Evolutionary conservation across 768 basidiomycete genomes (phyloP).

Genomic region (Kwoniella heveanensis): DNA sequence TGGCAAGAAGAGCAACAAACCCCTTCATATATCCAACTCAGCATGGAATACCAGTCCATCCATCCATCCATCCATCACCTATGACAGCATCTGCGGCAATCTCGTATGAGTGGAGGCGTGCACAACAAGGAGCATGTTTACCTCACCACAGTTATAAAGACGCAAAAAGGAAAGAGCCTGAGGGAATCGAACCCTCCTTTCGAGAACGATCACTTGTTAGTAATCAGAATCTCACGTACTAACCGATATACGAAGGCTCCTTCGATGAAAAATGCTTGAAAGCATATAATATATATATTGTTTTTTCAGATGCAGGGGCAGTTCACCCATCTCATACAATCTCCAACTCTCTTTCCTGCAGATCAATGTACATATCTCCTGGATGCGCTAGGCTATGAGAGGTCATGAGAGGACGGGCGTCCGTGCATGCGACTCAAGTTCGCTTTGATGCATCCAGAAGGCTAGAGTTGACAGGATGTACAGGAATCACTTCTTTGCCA

Average conservation of each 20-base stretch:
- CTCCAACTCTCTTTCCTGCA: too few relatives aligned
- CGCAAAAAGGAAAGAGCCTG: slow-evolving; percentile 5
- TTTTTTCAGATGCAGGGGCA: too few relatives aligned
- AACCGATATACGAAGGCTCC: slow-evolving; percentile 19
- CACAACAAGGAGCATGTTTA: not conserved
- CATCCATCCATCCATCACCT: too few relatives aligned
- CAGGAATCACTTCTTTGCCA: too few relatives aligned
- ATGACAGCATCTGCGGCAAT: not conserved
- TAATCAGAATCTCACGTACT: slow-evolving; percentile 21
- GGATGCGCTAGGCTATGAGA: too few relatives aligned
- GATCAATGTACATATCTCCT: too few relatives aligned
- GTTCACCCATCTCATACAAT: too few relatives aligned
- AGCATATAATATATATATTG: not conserved
- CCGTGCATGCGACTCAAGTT: too few relatives aligned
- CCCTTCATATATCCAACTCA: too few relatives aligned
- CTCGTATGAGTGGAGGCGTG: not conserved
- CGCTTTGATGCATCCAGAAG: too few relatives aligned
- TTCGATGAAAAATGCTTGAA: not conserved
- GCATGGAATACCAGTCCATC: not conserved
- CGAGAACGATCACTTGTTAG: slow-evolving; percentile 12
- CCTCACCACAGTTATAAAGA: not conserved
- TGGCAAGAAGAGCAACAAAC: not conserved
- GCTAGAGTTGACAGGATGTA: too few relatives aligned
- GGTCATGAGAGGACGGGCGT: too few relatives aligned
- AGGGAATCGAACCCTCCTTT: slow-evolving; percentile 20